Evolutionary conservation across 192 early-diverging fungal genomes (phyloP).

Genomic region (Chytriomyces hyalinus): DNA sequence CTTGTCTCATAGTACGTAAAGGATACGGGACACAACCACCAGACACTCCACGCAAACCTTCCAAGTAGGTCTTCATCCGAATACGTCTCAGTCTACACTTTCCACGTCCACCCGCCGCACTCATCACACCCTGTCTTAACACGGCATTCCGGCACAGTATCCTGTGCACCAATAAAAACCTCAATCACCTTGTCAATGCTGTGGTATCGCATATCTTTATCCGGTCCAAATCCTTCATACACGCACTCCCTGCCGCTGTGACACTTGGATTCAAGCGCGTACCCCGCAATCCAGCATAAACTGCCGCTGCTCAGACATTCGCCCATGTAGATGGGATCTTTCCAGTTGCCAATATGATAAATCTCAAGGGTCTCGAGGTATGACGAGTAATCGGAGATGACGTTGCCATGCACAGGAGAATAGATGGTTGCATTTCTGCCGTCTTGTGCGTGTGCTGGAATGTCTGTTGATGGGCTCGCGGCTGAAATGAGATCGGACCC

Average conservation of each 20-base stretch:
- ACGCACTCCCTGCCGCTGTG: slow-evolving; percentile 73
- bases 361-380: slow-evolving; percentile 67
- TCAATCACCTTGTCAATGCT: slow-evolving; percentile 80
- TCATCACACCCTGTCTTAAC: slow-evolving; percentile 71
- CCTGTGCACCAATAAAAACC: slow-evolving; percentile 51
- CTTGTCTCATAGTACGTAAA: too few relatives aligned
- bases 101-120: slow-evolving; percentile 79
- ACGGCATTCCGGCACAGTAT: slow-evolving; percentile 56
- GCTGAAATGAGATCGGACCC: slow-evolving; percentile 31
- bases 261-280: slow-evolving; percentile 82
- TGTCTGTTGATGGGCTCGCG: not conserved
- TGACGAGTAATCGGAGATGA: slow-evolving; percentile 50
- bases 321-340: slow-evolving; percentile 91
- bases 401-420: slow-evolving; percentile 43
- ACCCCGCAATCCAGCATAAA: slow-evolving; percentile 72
- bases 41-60: too few relatives aligned
- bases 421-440: not conserved
- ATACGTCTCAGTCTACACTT: slow-evolving; percentile 2
- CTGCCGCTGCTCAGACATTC: slow-evolving; percentile 72
- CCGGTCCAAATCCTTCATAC: slow-evolving; percentile 28
- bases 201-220: slow-evolving; percentile 70
- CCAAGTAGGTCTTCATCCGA: too few relatives aligned
- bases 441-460: not conserved
- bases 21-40: too few relatives aligned
- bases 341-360: slow-evolving; percentile 88